Evolutionary conservation across 2,329 filamentous ascomycete genomes (phyloP), one percentile per base, ranked within the genome.

Genomic region (Trichoderma afroharzianum): DNA sequence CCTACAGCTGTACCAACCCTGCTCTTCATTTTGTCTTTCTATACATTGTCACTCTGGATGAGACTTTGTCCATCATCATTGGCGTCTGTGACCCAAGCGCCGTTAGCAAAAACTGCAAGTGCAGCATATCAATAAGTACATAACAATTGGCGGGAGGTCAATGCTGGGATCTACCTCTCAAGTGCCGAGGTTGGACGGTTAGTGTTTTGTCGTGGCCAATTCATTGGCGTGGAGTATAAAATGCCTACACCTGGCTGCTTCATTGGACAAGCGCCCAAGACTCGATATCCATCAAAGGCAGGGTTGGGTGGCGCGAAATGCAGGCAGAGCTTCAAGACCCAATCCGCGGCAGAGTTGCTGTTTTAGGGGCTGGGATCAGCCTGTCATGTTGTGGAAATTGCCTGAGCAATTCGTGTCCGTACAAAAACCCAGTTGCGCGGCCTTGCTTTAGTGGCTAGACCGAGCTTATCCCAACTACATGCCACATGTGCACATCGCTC

Each of bases 381-480:
- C 26, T 36, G 64, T 63, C 61, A 26, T 63, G 61, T 39, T 47
- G 50, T 68, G 53, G 33, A 68, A 30, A 68, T 59, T 68, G 64
- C 66, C 57, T 33, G 66, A 53, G 39, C 62, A 58, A 26, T 62
- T 69, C 66, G 53, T 28, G 57, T 69, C 66, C 66, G 15, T 61
- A 32, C 39, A 50, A 50, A 66, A 50, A 14, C 66, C 63, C 63
- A 59, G 36, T 59, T 68, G n/a, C 66, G 55, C 55, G 55, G 55
- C 33, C 66, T 30, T 69, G 66, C 36, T 50, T 58, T 69, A 69
- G 66, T 62, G 66, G 66, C 66, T 62, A 43, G 39, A 47, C 66
- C 39, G 39, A 68, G 66, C 66, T 69, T 69, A 69, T 62, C 66
- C 66, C 66, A 69, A 62, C 57, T 61, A 69, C 66, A 69, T 61